Evolutionary conservation across 495 filamentous ascomycete species (phyloP).

Genomic region (Xylaria curta): DNA sequence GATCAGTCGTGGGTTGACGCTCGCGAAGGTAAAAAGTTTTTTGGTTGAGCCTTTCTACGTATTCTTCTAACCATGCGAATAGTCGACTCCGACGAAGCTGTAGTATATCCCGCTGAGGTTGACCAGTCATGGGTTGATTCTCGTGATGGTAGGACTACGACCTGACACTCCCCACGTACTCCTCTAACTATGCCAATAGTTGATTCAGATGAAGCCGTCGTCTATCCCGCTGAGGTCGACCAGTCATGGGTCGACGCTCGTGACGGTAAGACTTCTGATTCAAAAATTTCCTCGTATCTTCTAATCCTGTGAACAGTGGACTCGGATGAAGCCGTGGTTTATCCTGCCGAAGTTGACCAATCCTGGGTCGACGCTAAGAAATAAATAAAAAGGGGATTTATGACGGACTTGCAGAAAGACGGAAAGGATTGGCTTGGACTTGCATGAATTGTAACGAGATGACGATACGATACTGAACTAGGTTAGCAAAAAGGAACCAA

Average conservation of each 20-base stretch:
- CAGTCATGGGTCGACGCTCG: not conserved
- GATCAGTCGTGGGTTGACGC: not conserved
- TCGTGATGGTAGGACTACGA: not conserved
- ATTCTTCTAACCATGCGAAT: not conserved
- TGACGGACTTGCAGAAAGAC: not conserved
- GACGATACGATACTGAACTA: not conserved
- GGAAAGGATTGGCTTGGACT: not conserved
- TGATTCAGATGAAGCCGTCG: not conserved
- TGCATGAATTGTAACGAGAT: not conserved
- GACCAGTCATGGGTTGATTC: conserved; percentile 3
- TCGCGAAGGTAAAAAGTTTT: not conserved
- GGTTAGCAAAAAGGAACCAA: not conserved
- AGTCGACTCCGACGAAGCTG: conserved; percentile 7
- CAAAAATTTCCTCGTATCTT: not conserved
- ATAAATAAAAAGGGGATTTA: not conserved
- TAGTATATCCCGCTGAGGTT: not conserved
- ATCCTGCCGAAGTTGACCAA: not conserved
- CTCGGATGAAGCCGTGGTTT: not conserved
- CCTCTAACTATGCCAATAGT: not conserved
- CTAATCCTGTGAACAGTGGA: not conserved
- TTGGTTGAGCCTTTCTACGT: not conserved
- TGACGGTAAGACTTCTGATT: not conserved
- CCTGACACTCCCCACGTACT: not conserved
- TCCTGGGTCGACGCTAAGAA: not conserved
- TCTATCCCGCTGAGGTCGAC: not conserved